phyloP scores from a whole-genome alignment of 805 yeast genomes.

The Zygoascus flipseniorum region DNA sequence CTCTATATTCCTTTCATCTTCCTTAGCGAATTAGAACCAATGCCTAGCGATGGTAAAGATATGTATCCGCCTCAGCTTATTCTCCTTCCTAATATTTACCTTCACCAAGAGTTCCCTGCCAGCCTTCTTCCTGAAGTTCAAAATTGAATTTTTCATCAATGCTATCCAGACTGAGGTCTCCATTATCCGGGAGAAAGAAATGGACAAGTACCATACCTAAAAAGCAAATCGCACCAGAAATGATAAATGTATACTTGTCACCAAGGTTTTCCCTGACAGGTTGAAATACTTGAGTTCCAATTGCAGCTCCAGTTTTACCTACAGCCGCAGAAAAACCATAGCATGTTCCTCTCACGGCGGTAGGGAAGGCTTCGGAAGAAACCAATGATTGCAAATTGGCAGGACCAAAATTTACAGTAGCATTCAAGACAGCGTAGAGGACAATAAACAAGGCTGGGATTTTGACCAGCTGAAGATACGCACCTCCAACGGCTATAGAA shows the following conservation, averaged over 20 bases:
- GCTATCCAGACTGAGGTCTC: not conserved
- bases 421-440: conserved; percentile 74
- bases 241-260: conserved; percentile 26
- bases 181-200: conserved; percentile 29
- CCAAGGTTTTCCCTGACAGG: conserved; percentile 38
- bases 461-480: conserved; percentile 43
- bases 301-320: conserved; percentile 88
- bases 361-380: conserved; percentile 80
- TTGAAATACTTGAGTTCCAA: conserved; percentile 83
- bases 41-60: too few relatives aligned
- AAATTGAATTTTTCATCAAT: not conserved
- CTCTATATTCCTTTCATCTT: too few relatives aligned
- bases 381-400: conserved; percentile 84
- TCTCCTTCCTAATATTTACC: too few relatives aligned
- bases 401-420: conserved; percentile 87
- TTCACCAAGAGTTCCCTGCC: conserved; percentile 1
- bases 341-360: conserved; percentile 81
- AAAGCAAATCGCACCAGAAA: conserved; percentile 64
- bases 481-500: conserved; percentile 32
- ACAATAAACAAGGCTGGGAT: conserved; percentile 64
- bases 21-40: too few relatives aligned
- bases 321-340: conserved; percentile 86
- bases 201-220: conserved; percentile 52
- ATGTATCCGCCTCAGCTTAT: too few relatives aligned
- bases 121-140: not conserved